Conservation (phyloP, 1,284 basidiomycete genomes). For the Microbotryum scabiosae region DNA sequence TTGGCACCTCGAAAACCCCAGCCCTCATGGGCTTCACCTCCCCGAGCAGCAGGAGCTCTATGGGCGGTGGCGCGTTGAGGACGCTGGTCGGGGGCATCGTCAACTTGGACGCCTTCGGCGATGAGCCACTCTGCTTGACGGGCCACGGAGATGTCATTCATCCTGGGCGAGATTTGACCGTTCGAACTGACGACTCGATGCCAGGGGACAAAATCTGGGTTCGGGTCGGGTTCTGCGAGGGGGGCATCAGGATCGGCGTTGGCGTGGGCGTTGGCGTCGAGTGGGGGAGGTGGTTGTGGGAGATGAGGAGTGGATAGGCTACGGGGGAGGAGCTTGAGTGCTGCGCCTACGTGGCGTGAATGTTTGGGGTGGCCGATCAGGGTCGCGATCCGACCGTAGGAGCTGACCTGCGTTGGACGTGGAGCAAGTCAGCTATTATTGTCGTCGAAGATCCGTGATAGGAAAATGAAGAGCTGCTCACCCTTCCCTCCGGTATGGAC, state of each 20-base stretch:
- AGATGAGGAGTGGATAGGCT: slow-evolving; percentile 15
- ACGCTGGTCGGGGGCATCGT: not conserved
- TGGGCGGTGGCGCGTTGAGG: no score
- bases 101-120: slow-evolving; percentile 26
- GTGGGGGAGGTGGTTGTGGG: not conserved
- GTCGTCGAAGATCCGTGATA: no score
- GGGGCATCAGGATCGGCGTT: slow-evolving; percentile 2
- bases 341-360: slow-evolving; percentile 33
- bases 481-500: no score
- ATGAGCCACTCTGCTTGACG: slow-evolving; percentile 20
- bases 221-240: slow-evolving; percentile 5
- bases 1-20: no score
- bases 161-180: slow-evolving; percentile 30
- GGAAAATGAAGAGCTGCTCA: no score
- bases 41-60: no score
- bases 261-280: not conserved
- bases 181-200: slow-evolving; percentile 24
- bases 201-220: slow-evolving; percentile 31
- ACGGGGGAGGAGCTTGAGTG: slow-evolving; percentile 30
- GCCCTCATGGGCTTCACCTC: no score
- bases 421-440: no score
- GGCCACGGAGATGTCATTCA: slow-evolving; percentile 8
- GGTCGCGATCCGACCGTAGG: slow-evolving; percentile 30
- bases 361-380: slow-evolving; percentile 28
- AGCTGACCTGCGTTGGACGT: slow-evolving; percentile 12